Conservation (phyloP, 345 rosid genomes). For the Geranium brycei region DNA sequence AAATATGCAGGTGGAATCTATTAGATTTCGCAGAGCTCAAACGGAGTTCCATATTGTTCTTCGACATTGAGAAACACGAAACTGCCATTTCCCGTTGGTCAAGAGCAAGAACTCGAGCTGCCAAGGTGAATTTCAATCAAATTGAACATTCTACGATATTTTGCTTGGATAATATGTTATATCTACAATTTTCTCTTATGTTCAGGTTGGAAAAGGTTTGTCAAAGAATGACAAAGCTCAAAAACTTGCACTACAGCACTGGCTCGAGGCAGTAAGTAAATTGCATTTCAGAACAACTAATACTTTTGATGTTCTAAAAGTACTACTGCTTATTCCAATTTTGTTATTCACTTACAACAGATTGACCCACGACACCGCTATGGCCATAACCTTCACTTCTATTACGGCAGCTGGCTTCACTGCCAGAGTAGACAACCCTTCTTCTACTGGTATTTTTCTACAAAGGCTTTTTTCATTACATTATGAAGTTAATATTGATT, state of each 20-base stretch:
- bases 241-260: conserved; percentile 72
- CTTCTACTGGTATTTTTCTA: conserved; percentile 65
- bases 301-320: neutral
- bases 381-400: conserved; percentile 83
- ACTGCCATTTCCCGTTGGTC: conserved; percentile 96
- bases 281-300: neutral
- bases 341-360: conserved; percentile 23
- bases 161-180: too few species aligned
- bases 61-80: conserved; percentile 82
- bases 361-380: conserved; percentile 92
- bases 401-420: conserved; percentile 64
- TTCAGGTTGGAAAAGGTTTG: conserved; percentile 58
- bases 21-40: conserved; percentile 79
- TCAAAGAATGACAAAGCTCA: conserved; percentile 76
- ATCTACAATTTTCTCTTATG: too few species aligned
- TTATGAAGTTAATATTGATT: too few species aligned
- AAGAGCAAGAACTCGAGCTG: conserved; percentile 87
- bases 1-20: conserved; percentile 61
- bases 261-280: conserved; percentile 96
- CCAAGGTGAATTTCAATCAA: conserved; percentile 29
- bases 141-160: too few species aligned
- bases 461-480: too few species aligned
- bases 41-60: conserved; percentile 77
- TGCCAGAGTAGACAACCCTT: conserved; percentile 89
- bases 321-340: conserved; percentile 9